phyloP scores from a whole-genome alignment of 345 rosid species.

The Syzygium jambos region DNA sequence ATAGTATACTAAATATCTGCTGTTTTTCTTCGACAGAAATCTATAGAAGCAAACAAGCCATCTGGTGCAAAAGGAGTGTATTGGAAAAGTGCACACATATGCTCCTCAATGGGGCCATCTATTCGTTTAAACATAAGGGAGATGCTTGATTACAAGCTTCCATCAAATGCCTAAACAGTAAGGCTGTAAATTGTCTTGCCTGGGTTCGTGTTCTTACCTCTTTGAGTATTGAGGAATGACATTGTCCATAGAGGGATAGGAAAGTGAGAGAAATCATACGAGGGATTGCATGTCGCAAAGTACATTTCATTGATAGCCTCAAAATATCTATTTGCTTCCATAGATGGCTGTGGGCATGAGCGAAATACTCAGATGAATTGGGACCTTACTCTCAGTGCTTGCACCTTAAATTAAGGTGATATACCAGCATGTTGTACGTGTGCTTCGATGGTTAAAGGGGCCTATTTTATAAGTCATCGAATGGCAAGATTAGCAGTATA shows the following conservation, averaged over 20 bases:
- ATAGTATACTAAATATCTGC: not conserved
- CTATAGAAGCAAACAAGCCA: constrained; percentile 93
- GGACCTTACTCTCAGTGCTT: not conserved
- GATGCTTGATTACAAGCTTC: constrained; percentile 78
- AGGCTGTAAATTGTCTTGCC: not conserved
- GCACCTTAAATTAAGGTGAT: not conserved
- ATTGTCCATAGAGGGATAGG: not conserved
- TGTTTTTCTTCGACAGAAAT: constrained; percentile 50
- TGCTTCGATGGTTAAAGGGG: not conserved
- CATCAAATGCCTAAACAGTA: constrained; percentile 15
- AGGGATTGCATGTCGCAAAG: not conserved
- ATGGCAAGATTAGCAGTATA: not conserved
- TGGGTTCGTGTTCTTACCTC: not conserved
- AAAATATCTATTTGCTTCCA: not conserved
- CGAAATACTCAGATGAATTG: not conserved
- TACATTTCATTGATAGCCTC: not conserved
- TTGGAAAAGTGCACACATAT: constrained; percentile 87
- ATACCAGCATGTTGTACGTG: not conserved
- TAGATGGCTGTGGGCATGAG: not conserved
- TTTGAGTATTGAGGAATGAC: not conserved
- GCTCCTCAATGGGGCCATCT: constrained; percentile 99
- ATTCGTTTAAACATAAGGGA: constrained; percentile 74
- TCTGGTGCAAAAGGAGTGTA: constrained; percentile 95
- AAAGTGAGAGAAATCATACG: not conserved
- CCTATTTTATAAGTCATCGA: not conserved